These are phyloP conservation scores for Mrakia gelida DNA, from an alignment of 768 basidiomycete genomes.

Conservation along the genomic window DNA sequence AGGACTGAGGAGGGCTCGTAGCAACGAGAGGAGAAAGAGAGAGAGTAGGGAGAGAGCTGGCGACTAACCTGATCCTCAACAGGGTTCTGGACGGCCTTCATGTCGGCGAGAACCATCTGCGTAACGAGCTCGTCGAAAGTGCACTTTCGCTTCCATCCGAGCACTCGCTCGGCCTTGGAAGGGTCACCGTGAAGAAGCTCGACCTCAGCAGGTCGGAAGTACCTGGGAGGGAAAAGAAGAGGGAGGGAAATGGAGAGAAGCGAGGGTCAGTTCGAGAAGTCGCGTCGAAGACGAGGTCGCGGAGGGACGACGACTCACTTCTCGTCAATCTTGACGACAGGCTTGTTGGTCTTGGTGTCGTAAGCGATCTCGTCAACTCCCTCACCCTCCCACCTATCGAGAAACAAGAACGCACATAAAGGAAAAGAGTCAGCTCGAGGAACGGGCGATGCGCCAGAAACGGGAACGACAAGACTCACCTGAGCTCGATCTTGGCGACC, in stretches of 20 bases:
- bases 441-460: too few species aligned
- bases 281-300: not conserved
- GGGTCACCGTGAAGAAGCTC: conserved; percentile 58
- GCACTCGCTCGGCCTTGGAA: conserved; percentile 76
- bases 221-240: conserved; percentile 48
- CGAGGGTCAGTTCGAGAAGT: not conserved
- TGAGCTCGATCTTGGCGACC: conserved; percentile 61
- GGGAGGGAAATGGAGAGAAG: not conserved
- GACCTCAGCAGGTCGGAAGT: conserved; percentile 95
- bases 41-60: too few species aligned
- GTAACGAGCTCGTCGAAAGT: conserved; percentile 76
- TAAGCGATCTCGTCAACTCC: conserved; percentile 46
- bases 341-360: conserved; percentile 62
- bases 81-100: not conserved
- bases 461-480: conserved; percentile 9
- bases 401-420: too few species aligned
- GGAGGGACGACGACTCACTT: conserved; percentile 20
- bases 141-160: conserved; percentile 87
- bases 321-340: conserved; percentile 74
- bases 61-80: not conserved
- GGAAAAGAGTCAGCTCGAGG: not conserved
- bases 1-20: not conserved
- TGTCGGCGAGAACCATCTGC: conserved; percentile 52
- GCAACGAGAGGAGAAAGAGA: not conserved
- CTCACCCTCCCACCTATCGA: conserved; percentile 35